Evolutionary conservation across 1,284 basidiomycete species (phyloP), one percentile per base, ranked within the genome.

Genomic region (Ceratobasidium sp.): DNA sequence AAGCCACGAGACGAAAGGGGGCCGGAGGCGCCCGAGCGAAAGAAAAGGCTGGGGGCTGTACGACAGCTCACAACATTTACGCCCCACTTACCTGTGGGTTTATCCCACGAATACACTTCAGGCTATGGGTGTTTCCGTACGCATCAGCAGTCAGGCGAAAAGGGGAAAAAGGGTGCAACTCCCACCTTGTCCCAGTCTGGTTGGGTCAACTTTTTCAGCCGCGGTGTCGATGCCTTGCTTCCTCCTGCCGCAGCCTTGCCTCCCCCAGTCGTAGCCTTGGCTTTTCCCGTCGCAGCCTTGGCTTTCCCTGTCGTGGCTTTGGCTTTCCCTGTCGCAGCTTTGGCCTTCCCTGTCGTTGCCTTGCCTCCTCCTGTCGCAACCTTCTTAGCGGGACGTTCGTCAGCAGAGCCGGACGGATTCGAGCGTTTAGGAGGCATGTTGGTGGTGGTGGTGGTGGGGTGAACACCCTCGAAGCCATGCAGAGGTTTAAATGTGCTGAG

Each of bases 361-460:
- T 61, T 31, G 39, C n/a, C 39, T 27, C 1, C 27, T 46, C 27
- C 29, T 7, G 43, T 59, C 1, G 68, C 68, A 16, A 41, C 68
- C 41, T 58, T 71, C 43, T 71, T 71, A 8, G 51, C 41, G 4
- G 68, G 68, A 1, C 37, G 54, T 16, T 34, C 54, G 19, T 24
- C 22, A n/a, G 51, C 22, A 27, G 65, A n/a, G 11, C 48, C 51
- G 43, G 65, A 54, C 11, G 65, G 53, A 14, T 68, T 68, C 13
- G 65, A 24, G 31, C 65, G 65, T 43, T 53, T 68, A 14, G 65
- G 65, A 14, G 65, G 65, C 65, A 68, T 68, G 27, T 37, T 43
- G 31, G 22, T n/a, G 46, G 29, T 39, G 9, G 19, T 29, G 34
- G 61, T 43, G 41, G 61, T 46, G 61, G 48, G 27, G 46, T 34